Percentiles rank a stretch among this genome's conserved stretches.
These are phyloP conservation scores for Phaeosphaeriaceae sp. DNA, from an alignment of 2,329 filamentous ascomycete species.

Conservation along the genomic window DNA sequence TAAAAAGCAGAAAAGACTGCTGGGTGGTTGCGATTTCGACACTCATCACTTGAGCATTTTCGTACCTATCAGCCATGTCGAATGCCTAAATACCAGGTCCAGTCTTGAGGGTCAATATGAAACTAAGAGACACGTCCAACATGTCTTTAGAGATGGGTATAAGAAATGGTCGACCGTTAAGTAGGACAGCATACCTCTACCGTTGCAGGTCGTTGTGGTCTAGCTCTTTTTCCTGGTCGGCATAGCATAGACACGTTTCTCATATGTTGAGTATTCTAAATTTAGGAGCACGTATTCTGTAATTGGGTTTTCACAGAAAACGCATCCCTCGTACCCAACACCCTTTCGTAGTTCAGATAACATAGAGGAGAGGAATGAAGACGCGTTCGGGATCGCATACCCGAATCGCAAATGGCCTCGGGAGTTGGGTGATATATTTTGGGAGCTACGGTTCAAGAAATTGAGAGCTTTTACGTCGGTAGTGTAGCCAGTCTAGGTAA, in stretches of 20 bases:
- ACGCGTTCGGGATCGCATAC: constrained; percentile 27
- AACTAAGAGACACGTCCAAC: constrained; percentile 7
- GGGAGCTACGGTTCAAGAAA: too few relatives aligned
- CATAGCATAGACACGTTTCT: constrained; percentile 32
- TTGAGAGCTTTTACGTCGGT: too few relatives aligned
- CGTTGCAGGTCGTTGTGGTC: constrained; percentile 33
- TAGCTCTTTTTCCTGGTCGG: constrained; percentile 33
- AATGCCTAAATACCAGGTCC: constrained; percentile 34
- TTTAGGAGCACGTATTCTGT: too few relatives aligned
- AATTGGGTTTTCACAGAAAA: too few relatives aligned
- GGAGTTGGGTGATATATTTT: too few relatives aligned
- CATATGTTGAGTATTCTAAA: constrained; percentile 20
- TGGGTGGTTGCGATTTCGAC: constrained; percentile 49
- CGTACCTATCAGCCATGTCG: constrained; percentile 31
- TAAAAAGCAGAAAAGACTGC: constrained; percentile 48
- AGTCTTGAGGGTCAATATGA: constrained; percentile 29
- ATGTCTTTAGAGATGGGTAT: constrained; percentile 19
- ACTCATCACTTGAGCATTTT: constrained; percentile 18
- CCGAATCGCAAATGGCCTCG: constrained; percentile 14
- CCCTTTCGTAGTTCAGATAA: constrained; percentile 28
- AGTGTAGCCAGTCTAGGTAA: too few relatives aligned
- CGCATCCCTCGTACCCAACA: constrained; percentile 26
- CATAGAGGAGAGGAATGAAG: constrained; percentile 31
- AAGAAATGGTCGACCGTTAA: constrained; percentile 22
- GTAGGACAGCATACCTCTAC: constrained; percentile 29